phyloP scores from a whole-genome alignment of 495 filamentous ascomycete species.

The Penicillium turbatum region DNA sequence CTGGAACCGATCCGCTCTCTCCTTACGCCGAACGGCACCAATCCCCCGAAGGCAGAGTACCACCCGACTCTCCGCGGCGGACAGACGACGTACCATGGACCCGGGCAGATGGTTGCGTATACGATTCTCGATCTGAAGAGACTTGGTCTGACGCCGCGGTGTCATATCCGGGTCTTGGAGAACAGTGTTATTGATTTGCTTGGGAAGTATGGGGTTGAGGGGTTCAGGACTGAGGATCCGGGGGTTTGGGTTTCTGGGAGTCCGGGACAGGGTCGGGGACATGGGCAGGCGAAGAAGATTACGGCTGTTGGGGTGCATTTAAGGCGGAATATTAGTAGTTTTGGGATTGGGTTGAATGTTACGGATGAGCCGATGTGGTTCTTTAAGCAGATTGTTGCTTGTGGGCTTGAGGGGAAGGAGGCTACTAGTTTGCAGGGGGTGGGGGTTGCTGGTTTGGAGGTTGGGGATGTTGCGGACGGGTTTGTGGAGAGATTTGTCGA shows the following conservation, averaged over 20 bases:
- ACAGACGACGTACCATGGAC: slow-evolving; percentile 92
- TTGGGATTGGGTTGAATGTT: slow-evolving; percentile 84
- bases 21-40: slow-evolving; percentile 33
- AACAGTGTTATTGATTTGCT: slow-evolving; percentile 64
- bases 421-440: slow-evolving; percentile 63
- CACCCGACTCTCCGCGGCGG: slow-evolving; percentile 74
- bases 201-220: slow-evolving; percentile 48
- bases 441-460: slow-evolving; percentile 18
- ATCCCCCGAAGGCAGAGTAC: slow-evolving; percentile 53
- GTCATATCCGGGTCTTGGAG: slow-evolving; percentile 74
- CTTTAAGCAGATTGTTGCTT: slow-evolving; percentile 76
- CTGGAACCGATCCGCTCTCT: slow-evolving; percentile 36
- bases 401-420: slow-evolving; percentile 73
- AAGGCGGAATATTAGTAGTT: slow-evolving; percentile 74
- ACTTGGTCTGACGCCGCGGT: slow-evolving; percentile 51
- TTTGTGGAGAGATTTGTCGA: slow-evolving; percentile 42
- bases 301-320: slow-evolving; percentile 87
- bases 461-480: slow-evolving; percentile 33
- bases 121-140: slow-evolving; percentile 73
- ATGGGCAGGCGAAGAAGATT: slow-evolving; percentile 63
- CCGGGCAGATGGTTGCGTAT: slow-evolving; percentile 87
- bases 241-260: slow-evolving; percentile 73
- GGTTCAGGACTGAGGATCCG: slow-evolving; percentile 65
- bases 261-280: background rate
- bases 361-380: slow-evolving; percentile 60